These are phyloP conservation scores for Carex kokanica DNA, from an alignment of 176 grass and related monocot genomes.

Conservation along the genomic window DNA sequence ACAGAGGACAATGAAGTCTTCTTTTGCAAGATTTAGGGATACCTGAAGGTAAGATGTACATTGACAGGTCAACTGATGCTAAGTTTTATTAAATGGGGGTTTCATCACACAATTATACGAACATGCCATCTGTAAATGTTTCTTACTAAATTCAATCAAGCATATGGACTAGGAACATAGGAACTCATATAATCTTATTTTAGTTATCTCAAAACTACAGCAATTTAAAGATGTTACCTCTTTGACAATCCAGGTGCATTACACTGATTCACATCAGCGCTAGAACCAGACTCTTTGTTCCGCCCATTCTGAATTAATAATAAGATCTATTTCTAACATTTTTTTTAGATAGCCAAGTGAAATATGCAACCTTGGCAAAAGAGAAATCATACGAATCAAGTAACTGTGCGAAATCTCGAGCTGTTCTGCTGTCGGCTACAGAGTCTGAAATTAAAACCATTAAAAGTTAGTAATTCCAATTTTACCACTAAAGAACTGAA, in stretches of 20 bases:
- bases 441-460: constrained; percentile 35
- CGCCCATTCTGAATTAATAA: constrained; percentile 36
- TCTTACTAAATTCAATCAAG: background rate
- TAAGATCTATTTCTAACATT: background rate
- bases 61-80: background rate
- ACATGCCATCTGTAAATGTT: background rate
- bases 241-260: constrained; percentile 50
- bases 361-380: constrained; percentile 41
- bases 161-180: background rate
- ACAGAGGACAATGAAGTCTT: background rate
- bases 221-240: constrained; percentile 39
- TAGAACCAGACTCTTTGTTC: constrained; percentile 17
- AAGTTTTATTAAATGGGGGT: background rate
- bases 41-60: background rate
- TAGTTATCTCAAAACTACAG: background rate
- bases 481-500: background rate
- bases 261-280: constrained; percentile 34
- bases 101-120: background rate
- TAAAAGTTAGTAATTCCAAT: background rate
- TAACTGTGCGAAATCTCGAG: constrained; percentile 71
- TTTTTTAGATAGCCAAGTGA: background rate
- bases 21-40: background rate
- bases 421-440: constrained; percentile 37
- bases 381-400: constrained; percentile 67
- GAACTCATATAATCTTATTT: background rate